A percentile compares a stretch with the other conserved stretches of the same genome.
Conservation (phyloP, 805 yeast genomes). For the Saccharomycopsis oosterbeekiorum region DNA sequence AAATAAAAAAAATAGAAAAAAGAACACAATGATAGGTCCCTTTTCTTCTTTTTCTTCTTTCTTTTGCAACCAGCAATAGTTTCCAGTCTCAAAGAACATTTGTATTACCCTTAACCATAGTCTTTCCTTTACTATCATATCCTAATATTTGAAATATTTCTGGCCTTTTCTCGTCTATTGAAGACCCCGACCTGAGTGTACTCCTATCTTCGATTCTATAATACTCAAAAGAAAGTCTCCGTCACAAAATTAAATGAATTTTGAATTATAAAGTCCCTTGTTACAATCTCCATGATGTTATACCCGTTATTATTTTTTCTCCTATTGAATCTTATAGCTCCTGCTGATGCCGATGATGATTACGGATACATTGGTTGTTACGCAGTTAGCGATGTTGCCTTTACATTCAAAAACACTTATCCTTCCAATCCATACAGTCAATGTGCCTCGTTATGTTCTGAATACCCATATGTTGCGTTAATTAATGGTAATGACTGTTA, state of each 20-base stretch:
- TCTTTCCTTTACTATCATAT: not conserved
- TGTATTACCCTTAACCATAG: not conserved
- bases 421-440: constrained; percentile 10
- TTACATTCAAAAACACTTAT: constrained; percentile 15
- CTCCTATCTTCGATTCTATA: not conserved
- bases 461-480: constrained; percentile 31
- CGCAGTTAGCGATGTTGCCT: constrained; percentile 15
- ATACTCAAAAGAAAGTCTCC: not conserved
- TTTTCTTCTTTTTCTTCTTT: not conserved
- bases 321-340: not conserved
- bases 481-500: constrained; percentile 30
- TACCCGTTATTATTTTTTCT: not conserved
- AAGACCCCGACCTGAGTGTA: not conserved
- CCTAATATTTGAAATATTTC: not conserved
- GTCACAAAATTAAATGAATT: too few species aligned
- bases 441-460: constrained; percentile 23
- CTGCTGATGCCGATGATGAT: not conserved
- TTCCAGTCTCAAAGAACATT: not conserved
- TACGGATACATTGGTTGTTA: constrained; percentile 14
- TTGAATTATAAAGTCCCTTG: not conserved
- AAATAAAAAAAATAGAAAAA: not conserved
- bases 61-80: not conserved
- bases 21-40: not conserved
- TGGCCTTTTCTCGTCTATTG: not conserved
- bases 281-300: not conserved